Conservation (phyloP, 2,329 filamentous ascomycete genomes). For the Epichloe festucae region DNA sequence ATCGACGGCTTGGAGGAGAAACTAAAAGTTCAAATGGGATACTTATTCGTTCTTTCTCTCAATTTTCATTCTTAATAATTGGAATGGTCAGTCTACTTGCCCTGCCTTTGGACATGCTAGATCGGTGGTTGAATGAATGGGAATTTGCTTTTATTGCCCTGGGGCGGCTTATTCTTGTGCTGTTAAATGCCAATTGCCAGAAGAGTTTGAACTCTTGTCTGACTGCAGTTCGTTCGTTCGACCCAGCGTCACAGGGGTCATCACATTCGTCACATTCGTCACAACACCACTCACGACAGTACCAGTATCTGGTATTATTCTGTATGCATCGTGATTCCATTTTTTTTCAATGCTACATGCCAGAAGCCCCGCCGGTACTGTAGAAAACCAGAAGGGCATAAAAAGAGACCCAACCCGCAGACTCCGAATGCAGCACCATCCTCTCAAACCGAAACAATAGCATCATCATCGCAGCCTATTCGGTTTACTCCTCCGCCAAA, state of each 20-base stretch:
- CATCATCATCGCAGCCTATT: slow-evolving; percentile 27
- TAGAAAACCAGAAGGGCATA: slow-evolving; percentile 32
- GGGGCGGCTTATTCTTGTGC: too few species aligned
- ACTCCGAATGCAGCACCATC: slow-evolving; percentile 48
- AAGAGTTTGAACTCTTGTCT: too few species aligned
- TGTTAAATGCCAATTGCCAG: too few species aligned
- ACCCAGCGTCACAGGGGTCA: not conserved
- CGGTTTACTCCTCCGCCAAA: slow-evolving; percentile 51
- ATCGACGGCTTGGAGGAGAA: too few species aligned
- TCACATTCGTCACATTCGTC: not conserved
- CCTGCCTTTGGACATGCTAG: too few species aligned
- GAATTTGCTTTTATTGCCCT: too few species aligned
- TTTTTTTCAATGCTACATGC: slow-evolving; percentile 44
- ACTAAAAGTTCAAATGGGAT: too few species aligned
- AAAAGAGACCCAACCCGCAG: slow-evolving; percentile 43
- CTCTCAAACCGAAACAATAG: slow-evolving; percentile 32
- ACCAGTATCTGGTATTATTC: not conserved
- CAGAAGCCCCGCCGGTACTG: slow-evolving; percentile 37
- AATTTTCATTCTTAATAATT: too few species aligned
- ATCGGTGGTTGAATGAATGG: too few species aligned
- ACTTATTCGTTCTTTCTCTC: too few species aligned
- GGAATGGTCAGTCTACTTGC: too few species aligned
- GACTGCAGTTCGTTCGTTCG: too few species aligned
- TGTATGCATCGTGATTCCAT: slow-evolving; percentile 35
- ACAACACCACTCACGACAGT: not conserved